Conservation (phyloP, 768 basidiomycete species). For the Mrakia frigida region DNA sequence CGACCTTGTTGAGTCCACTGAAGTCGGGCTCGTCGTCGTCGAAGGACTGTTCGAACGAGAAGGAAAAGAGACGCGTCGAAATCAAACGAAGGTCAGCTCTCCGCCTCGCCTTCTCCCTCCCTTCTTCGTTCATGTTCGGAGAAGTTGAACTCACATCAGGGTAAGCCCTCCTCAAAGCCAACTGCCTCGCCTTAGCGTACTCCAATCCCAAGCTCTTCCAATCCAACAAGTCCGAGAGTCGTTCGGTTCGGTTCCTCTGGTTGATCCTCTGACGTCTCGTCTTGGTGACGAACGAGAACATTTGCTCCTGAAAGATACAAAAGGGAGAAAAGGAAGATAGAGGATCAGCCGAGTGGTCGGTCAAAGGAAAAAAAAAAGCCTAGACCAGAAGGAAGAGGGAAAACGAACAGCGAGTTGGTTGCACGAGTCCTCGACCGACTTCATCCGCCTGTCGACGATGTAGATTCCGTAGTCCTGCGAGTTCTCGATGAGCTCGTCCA, state of each 20-base stretch:
- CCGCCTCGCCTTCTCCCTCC: not conserved
- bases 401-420: slow-evolving; percentile 59
- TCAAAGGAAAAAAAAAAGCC: not conserved
- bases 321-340: not conserved
- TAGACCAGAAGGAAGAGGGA: not conserved
- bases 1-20: slow-evolving; percentile 60
- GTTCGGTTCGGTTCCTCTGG: slow-evolving; percentile 95
- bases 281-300: slow-evolving; percentile 45
- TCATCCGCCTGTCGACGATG: slow-evolving; percentile 85
- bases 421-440: slow-evolving; percentile 87
- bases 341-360: not conserved
- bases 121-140: not conserved
- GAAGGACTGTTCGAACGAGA: slow-evolving; percentile 27
- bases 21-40: slow-evolving; percentile 52
- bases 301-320: slow-evolving; percentile 36
- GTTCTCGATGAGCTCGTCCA: slow-evolving; percentile 94
- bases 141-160: slow-evolving; percentile 73
- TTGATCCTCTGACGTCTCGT: slow-evolving; percentile 96
- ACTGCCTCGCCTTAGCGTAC: slow-evolving; percentile 89
- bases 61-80: not conserved
- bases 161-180: slow-evolving; percentile 87
- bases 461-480: slow-evolving; percentile 89
- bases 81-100: not conserved
- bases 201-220: slow-evolving; percentile 98
- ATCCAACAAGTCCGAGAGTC: slow-evolving; percentile 84